Base-by-base conservation (phyloP, 148 eudicot species). In the Hydrangea macrophylla region DNA sequence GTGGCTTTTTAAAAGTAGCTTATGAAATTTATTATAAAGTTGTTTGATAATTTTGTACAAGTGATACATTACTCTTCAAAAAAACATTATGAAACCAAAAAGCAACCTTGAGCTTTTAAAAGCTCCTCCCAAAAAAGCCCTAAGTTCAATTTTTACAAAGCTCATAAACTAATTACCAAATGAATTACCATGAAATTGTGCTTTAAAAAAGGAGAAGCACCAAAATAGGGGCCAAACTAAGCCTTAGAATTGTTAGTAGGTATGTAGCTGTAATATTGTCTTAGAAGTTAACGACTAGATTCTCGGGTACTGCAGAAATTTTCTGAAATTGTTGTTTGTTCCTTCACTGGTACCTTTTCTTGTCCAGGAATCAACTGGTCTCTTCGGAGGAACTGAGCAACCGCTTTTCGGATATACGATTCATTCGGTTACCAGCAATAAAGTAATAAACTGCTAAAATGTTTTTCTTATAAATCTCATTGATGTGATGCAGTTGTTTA, bases 381-480 rank as follows among this genome's bases (percentile, higher is more conserved):
- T 94, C 98, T 7, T 67, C 84, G 0, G 64, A 66, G 48, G 97
- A 94, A 78, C 64, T 94, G 74, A 84, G 81, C 76, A 87, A 86
- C 65, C 91, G 81, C 56, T 77, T 94, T 69, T 74, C 92, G 9
- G 98, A 94, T 67, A 90, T 90, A 69, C 90, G 97, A 60, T 94
- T 86, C 77, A 86, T 90, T 65, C 85, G 96, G 32, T 75, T 94
- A 62, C 73, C 90, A 22, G 68, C 97, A 60, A 88, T 94, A 82
- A 90, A 86, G 98, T 94, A 85, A 65, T 37, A 61, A 13, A 33
- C 73, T 31, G 31, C 70, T 22, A 11, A 6, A 30, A 42, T 57
- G 59, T 45, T 35, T 35, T 48, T 37, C 32, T 64, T 61, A 33
- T 28, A 8, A 50, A 33, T 13, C 31, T 65, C 15, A 17, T 20